phyloP scores from a whole-genome alignment of 129 eudicot genomes.

The Chrysanthemum makinoi region DNA sequence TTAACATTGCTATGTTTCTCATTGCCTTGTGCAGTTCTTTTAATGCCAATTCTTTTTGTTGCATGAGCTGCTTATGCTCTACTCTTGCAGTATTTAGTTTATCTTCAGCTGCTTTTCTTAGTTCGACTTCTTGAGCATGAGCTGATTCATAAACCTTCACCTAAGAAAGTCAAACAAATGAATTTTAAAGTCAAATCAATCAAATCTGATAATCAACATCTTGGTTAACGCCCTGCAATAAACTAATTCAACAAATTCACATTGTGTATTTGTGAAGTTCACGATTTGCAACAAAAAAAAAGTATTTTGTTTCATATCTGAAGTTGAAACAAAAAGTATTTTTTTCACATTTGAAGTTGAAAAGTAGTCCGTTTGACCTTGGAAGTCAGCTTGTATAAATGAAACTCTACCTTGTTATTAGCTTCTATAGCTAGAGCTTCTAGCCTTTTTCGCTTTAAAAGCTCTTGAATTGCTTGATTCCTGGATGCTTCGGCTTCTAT shows the following conservation, averaged over 20 bases:
- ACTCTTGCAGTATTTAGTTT: conserved; percentile 34
- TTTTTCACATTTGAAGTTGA: background rate
- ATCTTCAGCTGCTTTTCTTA: conserved; percentile 55
- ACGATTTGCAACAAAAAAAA: too few relatives aligned
- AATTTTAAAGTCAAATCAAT: conserved; percentile 2
- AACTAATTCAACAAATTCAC: background rate
- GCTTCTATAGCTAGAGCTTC: conserved; percentile 58
- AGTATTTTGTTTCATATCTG: background rate
- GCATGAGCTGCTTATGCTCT: conserved; percentile 49
- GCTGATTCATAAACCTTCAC: conserved; percentile 56
- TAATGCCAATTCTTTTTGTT: conserved; percentile 43
- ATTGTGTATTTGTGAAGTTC: background rate
- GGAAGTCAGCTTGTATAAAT: conserved; percentile 2
- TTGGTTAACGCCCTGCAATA: conserved; percentile 1
- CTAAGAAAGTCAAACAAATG: conserved; percentile 34
- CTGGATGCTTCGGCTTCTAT: conserved; percentile 48
- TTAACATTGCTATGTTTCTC: conserved; percentile 66
- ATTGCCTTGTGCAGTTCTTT: conserved; percentile 49
- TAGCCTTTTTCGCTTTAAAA: conserved; percentile 42
- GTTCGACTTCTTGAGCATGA: conserved; percentile 48
- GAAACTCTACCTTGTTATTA: conserved; percentile 41
- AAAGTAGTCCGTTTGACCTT: conserved; percentile 13
- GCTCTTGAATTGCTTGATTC: conserved; percentile 49
- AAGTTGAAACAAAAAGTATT: background rate
- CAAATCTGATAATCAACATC: background rate